Percentiles rank a stretch among this genome's conserved stretches.
phyloP scores from a whole-genome alignment of 2,329 filamentous ascomycete species.

The Trichoderma breve region DNA sequence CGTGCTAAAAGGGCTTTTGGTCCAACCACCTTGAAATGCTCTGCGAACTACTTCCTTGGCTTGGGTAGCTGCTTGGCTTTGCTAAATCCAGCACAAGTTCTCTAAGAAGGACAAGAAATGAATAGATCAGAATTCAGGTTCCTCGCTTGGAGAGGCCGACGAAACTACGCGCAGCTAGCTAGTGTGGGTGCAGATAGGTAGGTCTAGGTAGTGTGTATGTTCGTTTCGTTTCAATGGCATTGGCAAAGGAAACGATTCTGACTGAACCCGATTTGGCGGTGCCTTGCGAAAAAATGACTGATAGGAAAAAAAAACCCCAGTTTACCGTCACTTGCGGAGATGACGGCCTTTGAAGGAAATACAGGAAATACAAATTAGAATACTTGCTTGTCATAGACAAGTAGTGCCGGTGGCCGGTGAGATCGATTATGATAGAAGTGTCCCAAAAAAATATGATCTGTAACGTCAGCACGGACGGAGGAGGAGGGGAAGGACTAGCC shows the following conservation, averaged over 20 bases:
- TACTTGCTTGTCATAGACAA: background rate
- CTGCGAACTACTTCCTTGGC: background rate
- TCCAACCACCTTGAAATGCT: background rate
- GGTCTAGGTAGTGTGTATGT: background rate
- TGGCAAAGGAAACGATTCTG: background rate
- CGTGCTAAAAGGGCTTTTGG: background rate
- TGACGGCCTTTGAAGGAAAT: background rate
- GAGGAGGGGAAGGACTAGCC: background rate
- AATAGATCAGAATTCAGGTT: background rate
- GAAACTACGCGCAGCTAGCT: conserved; percentile 7
- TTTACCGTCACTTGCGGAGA: background rate
- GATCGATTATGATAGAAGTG: background rate
- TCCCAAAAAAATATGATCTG: background rate
- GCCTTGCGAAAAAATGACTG: background rate
- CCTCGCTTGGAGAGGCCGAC: conserved; percentile 1
- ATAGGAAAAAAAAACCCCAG: background rate
- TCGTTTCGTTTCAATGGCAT: background rate
- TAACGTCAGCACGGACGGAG: conserved; percentile 4
- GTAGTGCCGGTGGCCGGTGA: background rate
- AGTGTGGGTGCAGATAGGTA: background rate
- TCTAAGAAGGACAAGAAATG: background rate
- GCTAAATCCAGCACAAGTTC: background rate
- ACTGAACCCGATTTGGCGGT: background rate
- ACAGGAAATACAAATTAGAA: background rate
- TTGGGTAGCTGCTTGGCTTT: background rate